phyloP scores from a whole-genome alignment of 192 early-diverging fungal genomes.

The Linnemannia elongata region DNA sequence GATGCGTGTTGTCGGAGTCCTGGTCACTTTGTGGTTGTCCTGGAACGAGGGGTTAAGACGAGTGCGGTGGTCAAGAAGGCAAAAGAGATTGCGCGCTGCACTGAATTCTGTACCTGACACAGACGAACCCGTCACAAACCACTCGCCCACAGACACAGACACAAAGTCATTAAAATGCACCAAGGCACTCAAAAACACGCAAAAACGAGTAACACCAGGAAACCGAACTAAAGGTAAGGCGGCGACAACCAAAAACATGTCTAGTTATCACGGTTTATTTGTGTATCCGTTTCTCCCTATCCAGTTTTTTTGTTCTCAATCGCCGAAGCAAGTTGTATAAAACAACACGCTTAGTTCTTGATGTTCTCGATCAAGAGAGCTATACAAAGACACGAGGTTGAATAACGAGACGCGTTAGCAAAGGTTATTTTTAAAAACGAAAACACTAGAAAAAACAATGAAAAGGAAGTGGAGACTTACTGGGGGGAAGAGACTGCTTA shows the following conservation, averaged over 20 bases:
- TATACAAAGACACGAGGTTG: slow-evolving; percentile 3
- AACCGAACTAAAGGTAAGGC: background rate
- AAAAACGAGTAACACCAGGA: background rate
- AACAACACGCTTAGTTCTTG: slow-evolving; percentile 53
- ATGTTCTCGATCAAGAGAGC: slow-evolving; percentile 57
- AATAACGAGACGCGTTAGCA: background rate
- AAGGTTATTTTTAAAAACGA: background rate
- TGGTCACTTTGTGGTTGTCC: background rate
- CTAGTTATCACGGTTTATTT: slow-evolving; percentile 29
- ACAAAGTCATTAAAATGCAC: background rate
- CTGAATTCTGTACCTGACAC: no score
- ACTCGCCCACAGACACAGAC: no score
- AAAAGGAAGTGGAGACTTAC: slow-evolving; percentile 60
- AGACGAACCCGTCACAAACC: no score
- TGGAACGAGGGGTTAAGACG: no score
- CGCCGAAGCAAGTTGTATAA: background rate
- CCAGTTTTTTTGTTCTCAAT: slow-evolving; percentile 6
- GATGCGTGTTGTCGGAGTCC: background rate
- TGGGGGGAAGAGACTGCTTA: slow-evolving; percentile 94
- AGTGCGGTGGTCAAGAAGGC: no score
- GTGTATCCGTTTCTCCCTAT: background rate
- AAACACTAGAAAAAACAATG: background rate
- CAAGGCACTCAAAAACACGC: no score
- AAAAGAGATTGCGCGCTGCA: no score
- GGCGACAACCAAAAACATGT: slow-evolving; percentile 14